Evolutionary conservation across 306 rosid species (phyloP).

Genomic region (Astragalus glycyphyllos): DNA sequence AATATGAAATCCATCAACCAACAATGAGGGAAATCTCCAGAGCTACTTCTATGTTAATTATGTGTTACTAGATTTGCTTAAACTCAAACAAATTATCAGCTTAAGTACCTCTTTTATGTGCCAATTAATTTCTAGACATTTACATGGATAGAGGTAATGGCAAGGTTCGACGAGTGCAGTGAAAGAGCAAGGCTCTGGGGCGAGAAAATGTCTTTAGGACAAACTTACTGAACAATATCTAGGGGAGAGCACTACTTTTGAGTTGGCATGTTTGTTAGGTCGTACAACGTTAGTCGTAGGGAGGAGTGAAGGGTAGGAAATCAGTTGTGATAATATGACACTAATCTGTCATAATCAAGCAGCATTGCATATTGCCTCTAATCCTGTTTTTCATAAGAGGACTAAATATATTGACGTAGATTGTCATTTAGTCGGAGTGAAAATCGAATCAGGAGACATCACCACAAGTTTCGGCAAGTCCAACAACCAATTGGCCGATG

Average conservation of each 20-base stretch:
- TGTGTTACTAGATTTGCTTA: constrained; percentile 5
- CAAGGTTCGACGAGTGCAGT: background rate
- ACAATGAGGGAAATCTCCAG: background rate
- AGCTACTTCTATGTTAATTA: background rate
- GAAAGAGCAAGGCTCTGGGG: background rate
- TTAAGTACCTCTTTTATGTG: background rate
- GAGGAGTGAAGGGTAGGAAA: too few species aligned
- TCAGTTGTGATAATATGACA: too few species aligned
- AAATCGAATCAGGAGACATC: too few species aligned
- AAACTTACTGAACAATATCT: background rate
- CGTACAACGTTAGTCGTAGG: too few species aligned
- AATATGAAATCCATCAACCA: constrained; percentile 19
- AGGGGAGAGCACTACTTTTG: background rate
- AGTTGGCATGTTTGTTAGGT: too few species aligned
- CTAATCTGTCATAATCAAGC: too few species aligned
- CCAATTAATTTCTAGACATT: background rate
- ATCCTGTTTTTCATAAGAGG: too few species aligned
- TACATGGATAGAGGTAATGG: background rate
- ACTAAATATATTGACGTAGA: too few species aligned
- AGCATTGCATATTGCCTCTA: too few species aligned
- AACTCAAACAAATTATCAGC: background rate
- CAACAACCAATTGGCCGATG: too few species aligned
- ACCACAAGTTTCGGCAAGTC: too few species aligned
- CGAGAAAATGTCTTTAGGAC: constrained; percentile 14
- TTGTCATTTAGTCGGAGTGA: too few species aligned